Evolutionary conservation across 192 early-diverging fungal genomes (phyloP), one percentile per base, ranked within the genome.

Genomic region (Coemansia sp.): DNA sequence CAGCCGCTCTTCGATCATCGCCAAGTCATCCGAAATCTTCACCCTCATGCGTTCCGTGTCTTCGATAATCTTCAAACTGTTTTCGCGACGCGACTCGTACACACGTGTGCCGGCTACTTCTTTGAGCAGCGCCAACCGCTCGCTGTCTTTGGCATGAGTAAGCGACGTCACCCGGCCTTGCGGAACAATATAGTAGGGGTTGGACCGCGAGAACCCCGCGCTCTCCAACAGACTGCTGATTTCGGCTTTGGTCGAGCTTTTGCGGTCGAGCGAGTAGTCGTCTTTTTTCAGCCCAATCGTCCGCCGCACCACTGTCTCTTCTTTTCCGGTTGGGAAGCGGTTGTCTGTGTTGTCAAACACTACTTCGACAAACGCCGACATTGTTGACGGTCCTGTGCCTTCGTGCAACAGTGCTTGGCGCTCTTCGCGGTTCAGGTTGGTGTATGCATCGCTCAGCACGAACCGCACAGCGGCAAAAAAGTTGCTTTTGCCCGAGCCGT

Each of bases 181-280:
- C 2, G 97, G 97, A 22, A 99, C 95, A 82, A 99, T 96, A 60
- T 97, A 98, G 78, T 97, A 99, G 11, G 97, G 97, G 71, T 99
- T 99, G 20, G 97, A 91, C 48, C 91, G 79, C 12, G 95, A 97
- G 63, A 99, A 97, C 4, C 97, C 97, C 21, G 95, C 95, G 69
- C 88, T 91, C 75, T 99, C 97, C 21, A 99, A 75, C 62, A 99
- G 81, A 64, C 90, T 97, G 86, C 91, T 87, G 2, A 99, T 93
- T 64, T 97, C 97, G 28, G 85, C 66, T 78, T 94, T 95, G 44
- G 91, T 98, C 49, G 91, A 89, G 72, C 85, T 90, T 74, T 97
- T 98, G 55, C 88, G 85, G 66, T 99, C 97, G 28, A 99, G 69
- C n/a, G 94, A 92, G 69, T 98, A 99, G 83, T 99, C 97, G 64